Conservation (phyloP, 768 basidiomycete species). For the Galerina sulciceps region DNA sequence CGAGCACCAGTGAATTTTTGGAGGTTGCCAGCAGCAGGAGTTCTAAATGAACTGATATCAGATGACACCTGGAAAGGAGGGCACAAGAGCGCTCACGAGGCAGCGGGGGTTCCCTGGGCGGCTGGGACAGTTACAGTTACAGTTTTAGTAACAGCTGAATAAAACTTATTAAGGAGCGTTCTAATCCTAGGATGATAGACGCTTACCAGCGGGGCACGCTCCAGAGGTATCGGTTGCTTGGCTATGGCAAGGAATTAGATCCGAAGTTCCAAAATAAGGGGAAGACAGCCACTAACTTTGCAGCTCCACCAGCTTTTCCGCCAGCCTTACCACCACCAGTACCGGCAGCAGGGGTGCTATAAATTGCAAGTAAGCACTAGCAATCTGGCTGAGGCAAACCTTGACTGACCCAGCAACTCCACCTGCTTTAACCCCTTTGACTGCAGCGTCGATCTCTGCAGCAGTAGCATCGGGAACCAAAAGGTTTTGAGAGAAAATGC, state of each 20-base stretch:
- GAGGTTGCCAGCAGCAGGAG: constrained; percentile 36
- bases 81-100: constrained; percentile 5
- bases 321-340: constrained; percentile 5
- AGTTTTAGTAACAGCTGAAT: constrained; percentile 28
- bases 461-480: constrained; percentile 58
- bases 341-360: no score
- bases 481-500: constrained; percentile 67
- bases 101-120: constrained; percentile 16
- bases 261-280: no score
- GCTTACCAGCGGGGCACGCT: constrained; percentile 18
- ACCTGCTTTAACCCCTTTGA: constrained; percentile 28
- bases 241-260: not conserved
- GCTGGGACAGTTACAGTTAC: constrained; percentile 19
- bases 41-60: not conserved
- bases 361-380: no score
- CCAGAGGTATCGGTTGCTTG: not conserved
- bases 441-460: constrained; percentile 61
- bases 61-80: not conserved
- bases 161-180: not conserved
- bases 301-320: constrained; percentile 2
- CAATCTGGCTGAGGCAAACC: no score
- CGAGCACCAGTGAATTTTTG: constrained; percentile 57
- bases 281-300: not conserved
- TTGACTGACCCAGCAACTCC: no score
- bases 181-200: not conserved